Base-by-base conservation (phyloP, 768 basidiomycete species). In the Hygrophorus pudorinus region DNA sequence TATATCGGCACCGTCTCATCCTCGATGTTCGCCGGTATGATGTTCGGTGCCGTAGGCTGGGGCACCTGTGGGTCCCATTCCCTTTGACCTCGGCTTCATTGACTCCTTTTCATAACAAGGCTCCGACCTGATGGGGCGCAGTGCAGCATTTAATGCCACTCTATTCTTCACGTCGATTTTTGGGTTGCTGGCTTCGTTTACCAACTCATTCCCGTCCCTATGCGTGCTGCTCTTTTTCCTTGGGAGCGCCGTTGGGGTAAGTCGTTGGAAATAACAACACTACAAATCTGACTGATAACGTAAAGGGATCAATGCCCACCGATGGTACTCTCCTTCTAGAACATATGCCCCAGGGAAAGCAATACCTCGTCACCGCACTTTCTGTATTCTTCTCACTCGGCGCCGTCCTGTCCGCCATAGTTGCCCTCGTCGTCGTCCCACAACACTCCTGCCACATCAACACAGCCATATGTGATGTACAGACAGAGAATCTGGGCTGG, bases 341-440 rank as follows among this genome's bases (percentile, higher is more conserved):
- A 55, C 91, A 96, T 54, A 80, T 97, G 69, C 94, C 94, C 2
- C 79, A 82, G 51, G 76, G 77, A n/a, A 90, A 92, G 51, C 81
- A 91, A 54, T 91, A 94, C 58, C 76, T 98, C 24, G 81, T 97
- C 42, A 94, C 90, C 0, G 85, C 83, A 0, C 74, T 96, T 17
- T 91, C 90, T 3, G 76, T 92, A n/a, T 98, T 97, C 68, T 97
- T 97, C 70, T 92, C 90, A 5, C 63, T 96, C 31, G 94, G 94
- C 37, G 81, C 93, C 0, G 88, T 98, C 34, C 59, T 96, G 4
- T 70, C 90, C 1, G 89, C 92, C 0, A 57, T 90, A 8, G 77
- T 93, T 29, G 89, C 80, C 30, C 73, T 93, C 28, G 42, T 83
- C 38, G 71, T 92, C 42, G 75, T 99, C 29, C 96, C 96, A 1